Percentiles rank a stretch among this genome's conserved stretches.
phyloP scores from a whole-genome alignment of 345 rosid species.

The Populus ilicifolia region DNA sequence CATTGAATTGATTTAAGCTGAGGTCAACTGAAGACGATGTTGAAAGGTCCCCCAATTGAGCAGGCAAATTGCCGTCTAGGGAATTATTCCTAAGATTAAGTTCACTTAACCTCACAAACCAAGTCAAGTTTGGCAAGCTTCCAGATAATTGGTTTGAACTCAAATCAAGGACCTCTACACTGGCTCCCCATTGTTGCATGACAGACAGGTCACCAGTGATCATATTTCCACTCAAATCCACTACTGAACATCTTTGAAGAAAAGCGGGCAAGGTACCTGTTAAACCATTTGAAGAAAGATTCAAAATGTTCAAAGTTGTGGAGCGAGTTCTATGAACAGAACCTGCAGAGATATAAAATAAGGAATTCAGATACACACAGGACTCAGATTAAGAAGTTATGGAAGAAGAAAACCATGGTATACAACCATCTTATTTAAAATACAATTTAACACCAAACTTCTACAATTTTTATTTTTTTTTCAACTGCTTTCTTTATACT shows the following conservation, averaged over 20 bases:
- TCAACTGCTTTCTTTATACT: background rate
- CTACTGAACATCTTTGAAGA: constrained; percentile 35
- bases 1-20: constrained; percentile 64
- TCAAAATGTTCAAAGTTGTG: constrained; percentile 55
- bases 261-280: constrained; percentile 64
- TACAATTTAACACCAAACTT: background rate
- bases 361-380: background rate
- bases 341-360: constrained; percentile 43
- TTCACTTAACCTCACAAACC: constrained; percentile 44
- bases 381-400: background rate
- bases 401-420: background rate
- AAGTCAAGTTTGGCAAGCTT: constrained; percentile 56
- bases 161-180: constrained; percentile 67
- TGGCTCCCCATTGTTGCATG: constrained; percentile 61
- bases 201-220: constrained; percentile 59
- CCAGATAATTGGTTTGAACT: constrained; percentile 79
- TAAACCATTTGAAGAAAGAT: constrained; percentile 68
- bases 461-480: background rate
- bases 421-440: background rate
- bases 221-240: constrained; percentile 76
- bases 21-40: constrained; percentile 63
- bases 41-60: constrained; percentile 40
- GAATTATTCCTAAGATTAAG: constrained; percentile 65
- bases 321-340: constrained; percentile 54
- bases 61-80: constrained; percentile 59